Base-by-base conservation (phyloP, 345 rosid species). In the Lenwebbia sp. region DNA sequence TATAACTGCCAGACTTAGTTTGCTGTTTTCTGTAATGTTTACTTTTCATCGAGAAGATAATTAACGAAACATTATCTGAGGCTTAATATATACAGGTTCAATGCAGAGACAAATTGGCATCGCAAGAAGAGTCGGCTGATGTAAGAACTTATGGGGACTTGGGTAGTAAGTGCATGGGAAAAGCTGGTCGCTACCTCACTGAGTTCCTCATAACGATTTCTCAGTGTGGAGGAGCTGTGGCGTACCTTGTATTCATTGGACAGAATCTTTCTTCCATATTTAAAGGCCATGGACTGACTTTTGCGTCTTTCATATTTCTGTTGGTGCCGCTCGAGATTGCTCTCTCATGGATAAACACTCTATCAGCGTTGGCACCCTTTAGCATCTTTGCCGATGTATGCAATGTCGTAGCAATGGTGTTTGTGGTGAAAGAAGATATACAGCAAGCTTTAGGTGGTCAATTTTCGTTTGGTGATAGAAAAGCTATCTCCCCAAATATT, bases 201-300 rank as follows among this genome's bases (percentile, higher is more conserved):
- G 99, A 97, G 86, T 86, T 86, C n/a, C 96, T 97, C 57, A 93
- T 97, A 37, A 90, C 92, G 86, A 49, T 90, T n/a, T 88, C 99
- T 82, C 98, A 96, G 17, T 95, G 98, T 86, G 99, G 99, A 89
- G 99, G 98, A 44, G 89, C 94, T 22, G 94, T 95, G 85, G 98
- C 99, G 2, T 97, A 97, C 90, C 88, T 97, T 76, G 92, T 95
- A 28, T 97, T 97, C 90, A 96, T 97, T 47, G 98, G 99, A 30
- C 94, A 95, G 87, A 97, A 95, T 86, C 88, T 97, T 41, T 92
- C 94, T 85, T 94, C 96, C 22, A 83, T 95, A 82, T 92, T 94
- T 90, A 83, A 82, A 52, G 87, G 90, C 30, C 87, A 90, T 28
- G 90, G 89, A 57, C 65, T 93, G 75, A 89, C 82, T 17, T 74